Base-by-base conservation (phyloP, 306 rosid genomes). In the Pyrus betulifolia region DNA sequence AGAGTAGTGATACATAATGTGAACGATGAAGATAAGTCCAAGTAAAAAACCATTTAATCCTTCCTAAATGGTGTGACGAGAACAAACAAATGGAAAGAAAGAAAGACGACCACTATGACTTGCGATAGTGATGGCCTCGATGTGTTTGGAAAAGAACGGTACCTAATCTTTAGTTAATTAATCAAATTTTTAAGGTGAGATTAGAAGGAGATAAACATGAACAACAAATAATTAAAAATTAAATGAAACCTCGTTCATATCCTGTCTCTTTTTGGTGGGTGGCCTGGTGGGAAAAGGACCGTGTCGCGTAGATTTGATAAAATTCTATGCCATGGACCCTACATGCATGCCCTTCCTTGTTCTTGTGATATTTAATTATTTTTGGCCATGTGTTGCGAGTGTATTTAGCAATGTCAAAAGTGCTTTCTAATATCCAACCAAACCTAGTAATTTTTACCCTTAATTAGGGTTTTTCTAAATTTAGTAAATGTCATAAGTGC, bases 21-120 rank as follows among this genome's bases (percentile, higher is more conserved):
- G 28, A n/a, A 57, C 9, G n/a, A n/a, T 57, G 62, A 28, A n/a
- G 62, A 57, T 9, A 3, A n/a, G 62, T 57, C 14, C 14, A 22
- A 19, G n/a, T 9, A 57, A 22, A 70, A 51, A 76, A 58, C 30
- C 59, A 80, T 75, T 76, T 75, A 52, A 71, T 40, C 45, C 12
- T 40, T 52, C 46, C 6, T 80, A 51, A 35, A 65, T 82, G 82
- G 78, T 71, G 80, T 19, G 78, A 57, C 74, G 71, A 63, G 61
- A 74, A 74, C 73, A 9, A 57, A 17, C 58, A 76, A 79, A 81
- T 68, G 11, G 23, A 70, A 10, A 61, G 22, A 49, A 60, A 13
- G 21, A 15, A 51, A 17, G 6, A 17, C 5, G 57, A 4, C 19
- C 7, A 52, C 3, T 5, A n/a, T 4, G n/a, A 52, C 42, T 35